Evolutionary conservation across 495 filamentous ascomycete species (phyloP).

Genomic region (Daldinia grandis): DNA sequence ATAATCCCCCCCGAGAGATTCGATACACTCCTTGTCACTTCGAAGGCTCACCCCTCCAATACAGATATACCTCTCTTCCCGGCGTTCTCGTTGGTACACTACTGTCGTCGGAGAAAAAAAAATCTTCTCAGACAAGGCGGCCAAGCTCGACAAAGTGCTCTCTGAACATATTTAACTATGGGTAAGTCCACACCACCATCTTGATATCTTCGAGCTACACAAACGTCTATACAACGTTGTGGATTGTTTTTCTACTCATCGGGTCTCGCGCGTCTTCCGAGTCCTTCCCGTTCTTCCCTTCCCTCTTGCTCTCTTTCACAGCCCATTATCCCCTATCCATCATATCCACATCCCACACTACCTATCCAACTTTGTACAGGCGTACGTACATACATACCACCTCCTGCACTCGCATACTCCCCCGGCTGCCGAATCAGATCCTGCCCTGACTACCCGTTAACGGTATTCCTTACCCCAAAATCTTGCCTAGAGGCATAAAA

Average conservation of each 20-base stretch:
- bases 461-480: constrained; percentile 29
- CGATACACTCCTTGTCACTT: constrained; percentile 41
- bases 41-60: constrained; percentile 43
- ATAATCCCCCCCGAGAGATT: constrained; percentile 30
- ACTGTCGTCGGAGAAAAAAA: constrained; percentile 38
- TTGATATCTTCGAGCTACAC: constrained; percentile 36
- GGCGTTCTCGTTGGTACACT: constrained; percentile 38
- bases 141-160: constrained; percentile 51
- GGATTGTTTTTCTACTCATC: constrained; percentile 20
- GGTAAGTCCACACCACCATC: constrained; percentile 54
- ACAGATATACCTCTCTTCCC: constrained; percentile 37
- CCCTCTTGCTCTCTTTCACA: constrained; percentile 21
- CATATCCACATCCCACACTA: constrained; percentile 46
- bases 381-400: constrained; percentile 38
- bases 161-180: constrained; percentile 50
- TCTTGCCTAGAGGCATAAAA: constrained; percentile 38
- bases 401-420: constrained; percentile 36
- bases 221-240: constrained; percentile 32
- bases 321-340: constrained; percentile 7
- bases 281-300: constrained; percentile 25
- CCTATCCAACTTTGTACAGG: constrained; percentile 48
- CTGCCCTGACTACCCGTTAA: constrained; percentile 22
- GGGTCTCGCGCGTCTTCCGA: constrained; percentile 17
- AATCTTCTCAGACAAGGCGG: constrained; percentile 50
- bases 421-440: constrained; percentile 32